Evolutionary conservation across 2,329 filamentous ascomycete species (phyloP).

Genomic region (Fusarium cicatricum): DNA sequence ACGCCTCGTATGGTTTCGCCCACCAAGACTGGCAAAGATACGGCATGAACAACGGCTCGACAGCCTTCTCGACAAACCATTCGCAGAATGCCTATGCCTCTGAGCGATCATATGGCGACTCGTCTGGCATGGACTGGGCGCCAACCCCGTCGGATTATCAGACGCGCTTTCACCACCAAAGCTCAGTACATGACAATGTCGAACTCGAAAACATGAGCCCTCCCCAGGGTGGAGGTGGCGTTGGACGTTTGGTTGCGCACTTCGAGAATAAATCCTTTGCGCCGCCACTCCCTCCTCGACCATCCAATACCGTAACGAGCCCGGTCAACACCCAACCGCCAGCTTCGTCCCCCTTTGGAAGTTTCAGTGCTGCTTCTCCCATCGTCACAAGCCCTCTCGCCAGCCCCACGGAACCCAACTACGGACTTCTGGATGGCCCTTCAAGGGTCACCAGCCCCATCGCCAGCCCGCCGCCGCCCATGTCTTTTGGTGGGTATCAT

Average conservation of each 20-base stretch:
- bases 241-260: constrained; percentile 51
- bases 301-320: constrained; percentile 41
- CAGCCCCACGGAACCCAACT: constrained; percentile 46
- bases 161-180: constrained; percentile 40
- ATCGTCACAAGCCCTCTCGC: constrained; percentile 45
- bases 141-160: constrained; percentile 44
- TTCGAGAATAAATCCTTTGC: constrained; percentile 52
- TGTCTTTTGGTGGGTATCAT: constrained; percentile 46
- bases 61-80: constrained; percentile 34
- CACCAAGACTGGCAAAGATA: constrained; percentile 47
- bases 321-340: constrained; percentile 39
- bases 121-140: constrained; percentile 51
- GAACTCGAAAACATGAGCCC: constrained; percentile 42
- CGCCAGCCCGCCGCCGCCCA: constrained; percentile 41
- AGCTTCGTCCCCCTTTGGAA: constrained; percentile 45
- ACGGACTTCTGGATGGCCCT: constrained; percentile 43
- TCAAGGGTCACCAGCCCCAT: constrained; percentile 46
- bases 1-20: constrained; percentile 44
- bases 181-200: constrained; percentile 34
- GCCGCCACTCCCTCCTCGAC: constrained; percentile 49
- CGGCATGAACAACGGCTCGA: constrained; percentile 35
- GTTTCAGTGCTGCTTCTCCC: constrained; percentile 42
- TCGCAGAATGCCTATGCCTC: constrained; percentile 39
- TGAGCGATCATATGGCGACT: constrained; percentile 39
- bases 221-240: constrained; percentile 42